Percentiles rank a stretch among this genome's conserved stretches.
phyloP scores from a whole-genome alignment of 2,329 filamentous ascomycete species.

The Anthostomella pinea region DNA sequence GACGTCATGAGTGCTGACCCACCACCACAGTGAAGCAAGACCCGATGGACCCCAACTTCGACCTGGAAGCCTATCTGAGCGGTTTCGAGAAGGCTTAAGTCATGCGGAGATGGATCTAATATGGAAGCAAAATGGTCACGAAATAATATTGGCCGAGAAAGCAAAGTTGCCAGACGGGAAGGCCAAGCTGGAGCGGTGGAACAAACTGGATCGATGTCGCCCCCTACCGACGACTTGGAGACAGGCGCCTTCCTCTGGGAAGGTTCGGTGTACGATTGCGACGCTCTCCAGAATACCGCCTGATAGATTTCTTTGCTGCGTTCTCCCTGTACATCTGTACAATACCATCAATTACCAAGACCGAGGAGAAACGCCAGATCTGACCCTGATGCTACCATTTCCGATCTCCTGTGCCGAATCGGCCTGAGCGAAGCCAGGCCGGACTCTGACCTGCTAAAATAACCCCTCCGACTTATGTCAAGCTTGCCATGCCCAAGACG shows the following conservation, averaged over 20 bases:
- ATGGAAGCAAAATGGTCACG: slow-evolving; percentile 26
- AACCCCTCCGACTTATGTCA: too few relatives aligned
- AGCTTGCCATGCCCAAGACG: too few relatives aligned
- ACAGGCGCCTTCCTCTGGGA: neutral
- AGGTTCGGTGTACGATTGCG: slow-evolving; percentile 26
- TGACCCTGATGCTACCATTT: slow-evolving; percentile 10
- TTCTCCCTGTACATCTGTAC: slow-evolving; percentile 33
- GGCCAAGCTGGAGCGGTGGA: too few relatives aligned
- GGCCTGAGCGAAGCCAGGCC: too few relatives aligned
- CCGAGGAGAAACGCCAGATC: slow-evolving; percentile 7
- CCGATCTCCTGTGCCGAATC: neutral
- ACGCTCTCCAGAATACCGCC: slow-evolving; percentile 20
- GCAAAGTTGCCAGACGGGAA: too few relatives aligned
- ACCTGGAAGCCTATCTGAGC: slow-evolving; percentile 81
- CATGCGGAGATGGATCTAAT: slow-evolving; percentile 20
- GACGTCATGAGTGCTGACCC: too few relatives aligned
- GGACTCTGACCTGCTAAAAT: too few relatives aligned
- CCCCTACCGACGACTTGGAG: too few relatives aligned
- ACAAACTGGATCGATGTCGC: too few relatives aligned
- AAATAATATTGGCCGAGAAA: slow-evolving; percentile 24
- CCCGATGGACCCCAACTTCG: slow-evolving; percentile 84
- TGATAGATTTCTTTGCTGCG: slow-evolving; percentile 33
- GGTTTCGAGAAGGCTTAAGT: slow-evolving; percentile 55
- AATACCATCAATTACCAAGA: slow-evolving; percentile 31
- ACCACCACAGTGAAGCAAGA: slow-evolving; percentile 69